Base-by-base conservation (phyloP, 2,329 filamentous ascomycete genomes). In the Fusarium robinianum region DNA sequence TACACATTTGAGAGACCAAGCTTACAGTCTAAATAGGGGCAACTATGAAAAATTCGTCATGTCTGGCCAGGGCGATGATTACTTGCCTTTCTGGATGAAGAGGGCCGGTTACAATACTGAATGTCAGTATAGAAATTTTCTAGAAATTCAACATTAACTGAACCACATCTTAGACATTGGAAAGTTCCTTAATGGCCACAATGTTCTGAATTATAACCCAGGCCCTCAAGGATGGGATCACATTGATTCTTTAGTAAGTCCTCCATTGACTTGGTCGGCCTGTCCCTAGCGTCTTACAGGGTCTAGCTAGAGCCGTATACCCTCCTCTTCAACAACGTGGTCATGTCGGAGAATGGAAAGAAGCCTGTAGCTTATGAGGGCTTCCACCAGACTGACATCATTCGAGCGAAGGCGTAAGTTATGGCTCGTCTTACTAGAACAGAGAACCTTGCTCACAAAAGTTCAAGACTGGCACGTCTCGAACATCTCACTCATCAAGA, bases 181-280 rank as follows among this genome's bases (percentile, higher is more conserved):
- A 10, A 54, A 54, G 17, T 46, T 51, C 9, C 25, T 54, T 11
- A 54, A 54, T 19, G 51, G 51, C 6, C 42, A 51, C 29, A 46
- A 34, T 16, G 23, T 21, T 9, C 22, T 29, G 11, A 46, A 51
- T 21, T 54, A 48, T 31, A 23, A 42, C 15, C 17, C 24, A 8
- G 19, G 24, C 2, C 46, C 50, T 8, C 35, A 40, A 12, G 50
- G 50, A 6, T 53, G 50, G 50, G 35, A 46, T 16, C 46, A 50
- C 16, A 22, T 37, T 12, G 41, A 50, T 22, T 16, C 24, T 16
- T 25, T 50, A 29, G 46, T 49, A 41, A 6, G 46, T 29, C 15
- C n/a, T n/a, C n/a, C n/a, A n/a, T n/a, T n/a, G n/a, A n/a, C n/a
- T n/a, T n/a, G n/a, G n/a, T n/a, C n/a, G n/a, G n/a, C n/a, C n/a